These are phyloP conservation scores for Casuarina glauca DNA, from an alignment of 306 rosid species.

Conservation along the genomic window DNA sequence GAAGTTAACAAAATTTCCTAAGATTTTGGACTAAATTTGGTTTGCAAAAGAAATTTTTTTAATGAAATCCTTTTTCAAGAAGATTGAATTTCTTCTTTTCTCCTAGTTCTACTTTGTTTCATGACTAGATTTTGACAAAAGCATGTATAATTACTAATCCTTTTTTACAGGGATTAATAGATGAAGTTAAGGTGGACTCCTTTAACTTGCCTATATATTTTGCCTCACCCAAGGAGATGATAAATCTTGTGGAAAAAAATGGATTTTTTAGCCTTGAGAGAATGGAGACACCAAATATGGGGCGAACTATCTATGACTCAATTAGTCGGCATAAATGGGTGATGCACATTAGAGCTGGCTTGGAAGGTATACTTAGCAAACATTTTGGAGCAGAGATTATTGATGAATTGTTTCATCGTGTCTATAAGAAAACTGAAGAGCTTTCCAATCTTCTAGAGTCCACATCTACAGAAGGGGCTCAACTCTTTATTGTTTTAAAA, in stretches of 20 bases:
- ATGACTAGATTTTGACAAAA: too few relatives aligned
- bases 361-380: conserved; percentile 1
- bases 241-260: neutral
- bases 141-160: too few relatives aligned
- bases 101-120: too few relatives aligned
- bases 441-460: neutral
- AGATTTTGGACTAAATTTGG: too few relatives aligned
- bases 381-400: conserved; percentile 17
- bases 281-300: neutral
- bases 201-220: conserved; percentile 10
- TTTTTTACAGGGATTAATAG: conserved; percentile 12
- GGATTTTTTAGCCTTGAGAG: conserved; percentile 20
- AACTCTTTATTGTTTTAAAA: neutral
- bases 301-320: neutral
- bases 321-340: neutral
- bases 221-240: neutral
- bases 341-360: neutral
- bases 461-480: neutral
- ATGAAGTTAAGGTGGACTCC: conserved; percentile 16
- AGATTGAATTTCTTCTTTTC: too few relatives aligned
- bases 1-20: neutral
- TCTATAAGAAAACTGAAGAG: conserved; percentile 1
- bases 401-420: conserved; percentile 10
- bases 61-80: too few relatives aligned
- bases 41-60: too few relatives aligned